Conservation (phyloP, 148 eudicot species). For the Polygonum maritimum region DNA sequence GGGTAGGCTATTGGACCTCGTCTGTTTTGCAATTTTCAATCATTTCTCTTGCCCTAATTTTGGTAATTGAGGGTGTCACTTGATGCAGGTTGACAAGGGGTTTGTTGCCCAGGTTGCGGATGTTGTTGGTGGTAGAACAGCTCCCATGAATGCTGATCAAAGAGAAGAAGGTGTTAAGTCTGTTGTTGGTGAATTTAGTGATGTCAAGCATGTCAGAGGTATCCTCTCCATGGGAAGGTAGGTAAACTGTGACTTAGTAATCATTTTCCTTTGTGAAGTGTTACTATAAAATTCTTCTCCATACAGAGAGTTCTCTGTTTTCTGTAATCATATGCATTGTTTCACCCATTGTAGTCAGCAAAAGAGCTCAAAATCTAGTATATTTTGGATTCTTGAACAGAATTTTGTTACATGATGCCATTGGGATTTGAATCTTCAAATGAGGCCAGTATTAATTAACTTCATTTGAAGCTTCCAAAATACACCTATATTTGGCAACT, state of each 20-base stretch:
- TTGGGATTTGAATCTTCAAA: neutral
- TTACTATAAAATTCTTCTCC: neutral
- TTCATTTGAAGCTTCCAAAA: neutral
- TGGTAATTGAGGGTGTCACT: neutral
- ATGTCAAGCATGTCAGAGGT: slow-evolving; percentile 93
- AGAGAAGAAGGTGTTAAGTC: slow-evolving; percentile 73
- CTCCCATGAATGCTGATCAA: slow-evolving; percentile 85
- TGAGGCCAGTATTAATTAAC: neutral
- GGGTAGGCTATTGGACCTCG: slow-evolving; percentile 37
- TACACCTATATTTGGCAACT: neutral
- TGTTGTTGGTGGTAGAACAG: slow-evolving; percentile 75
- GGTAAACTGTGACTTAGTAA: neutral
- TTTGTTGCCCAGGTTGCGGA: slow-evolving; percentile 99
- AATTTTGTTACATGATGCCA: neutral
- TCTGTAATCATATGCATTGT: neutral
- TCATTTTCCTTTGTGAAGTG: neutral
- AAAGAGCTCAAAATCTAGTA: neutral
- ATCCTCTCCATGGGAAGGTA: slow-evolving; percentile 99
- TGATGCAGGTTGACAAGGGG: slow-evolving; percentile 80
- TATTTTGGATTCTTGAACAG: neutral
- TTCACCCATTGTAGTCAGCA: neutral
- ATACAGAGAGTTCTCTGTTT: neutral
- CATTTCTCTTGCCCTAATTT: neutral
- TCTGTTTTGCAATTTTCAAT: neutral
- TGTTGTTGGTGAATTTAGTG: slow-evolving; percentile 81